These are phyloP conservation scores for Ormosia emarginata DNA, from an alignment of 306 rosid species.

Conservation along the genomic window DNA sequence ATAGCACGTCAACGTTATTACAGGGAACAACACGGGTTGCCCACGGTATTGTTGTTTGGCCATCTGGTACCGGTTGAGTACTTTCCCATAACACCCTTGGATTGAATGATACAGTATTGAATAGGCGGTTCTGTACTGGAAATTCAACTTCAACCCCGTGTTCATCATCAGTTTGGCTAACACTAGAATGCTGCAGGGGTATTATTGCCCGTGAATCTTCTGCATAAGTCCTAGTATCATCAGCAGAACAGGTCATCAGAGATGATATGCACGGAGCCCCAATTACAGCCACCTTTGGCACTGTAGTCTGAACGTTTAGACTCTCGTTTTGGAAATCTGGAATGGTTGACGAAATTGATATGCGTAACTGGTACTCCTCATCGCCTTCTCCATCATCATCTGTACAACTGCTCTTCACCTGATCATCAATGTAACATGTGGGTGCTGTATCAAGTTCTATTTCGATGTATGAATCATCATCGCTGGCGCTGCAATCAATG, in stretches of 20 bases:
- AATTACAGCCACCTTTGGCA: too few relatives aligned
- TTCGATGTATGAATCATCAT: conserved; percentile 48
- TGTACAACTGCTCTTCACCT: not conserved
- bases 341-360: conserved; percentile 50
- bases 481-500: not conserved
- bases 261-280: not conserved
- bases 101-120: not conserved
- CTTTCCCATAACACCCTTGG: not conserved
- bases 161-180: not conserved
- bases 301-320: not conserved
- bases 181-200: not conserved
- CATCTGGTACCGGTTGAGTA: not conserved
- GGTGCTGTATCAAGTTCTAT: conserved; percentile 23
- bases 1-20: not conserved
- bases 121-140: not conserved
- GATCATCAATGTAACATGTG: not conserved
- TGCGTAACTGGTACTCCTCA: conserved; percentile 32
- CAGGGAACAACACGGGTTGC: not conserved
- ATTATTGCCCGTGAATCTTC: not conserved
- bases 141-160: not conserved
- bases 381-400: not conserved
- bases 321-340: not conserved
- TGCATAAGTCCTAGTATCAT: not conserved
- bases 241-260: not conserved
- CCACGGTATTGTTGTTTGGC: not conserved